Evolutionary conservation across 2,329 filamentous ascomycete species (phyloP), one percentile per base, ranked within the genome.

Genomic region (Talaromyces sp.): DNA sequence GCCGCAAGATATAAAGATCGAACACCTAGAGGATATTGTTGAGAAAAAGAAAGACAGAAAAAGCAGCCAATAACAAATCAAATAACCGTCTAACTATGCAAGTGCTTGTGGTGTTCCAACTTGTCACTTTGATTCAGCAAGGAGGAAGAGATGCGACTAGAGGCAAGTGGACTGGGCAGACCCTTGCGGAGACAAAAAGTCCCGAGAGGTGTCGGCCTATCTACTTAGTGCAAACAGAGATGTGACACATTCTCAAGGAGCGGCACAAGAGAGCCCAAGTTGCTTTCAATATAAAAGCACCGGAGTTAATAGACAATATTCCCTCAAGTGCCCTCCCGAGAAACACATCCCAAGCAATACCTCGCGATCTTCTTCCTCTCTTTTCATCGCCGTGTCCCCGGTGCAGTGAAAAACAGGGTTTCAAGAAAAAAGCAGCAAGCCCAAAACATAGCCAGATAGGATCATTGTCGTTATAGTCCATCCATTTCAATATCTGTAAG

Each of bases 401-500:
- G 27, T 18, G n/a, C 44, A 16, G 9, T 28, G 8, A 52, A 52
- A 59, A 28, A 56, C 52, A 63, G 36, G 7, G 51, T 12, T 12
- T 50, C 9, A 56, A 36, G 27, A 51, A 51, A 16, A 18, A 28
- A 42, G 23, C 47, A 34, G 28, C 44, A 53, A 53, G 27, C 23
- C 31, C 56, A 65, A 64, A 23, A 72, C 58, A 56, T 60, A 57
- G 51, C 50, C 59, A 16, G 34, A 47, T 18, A 51, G 14, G 7
- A 30, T 42, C 12, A 28, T 52, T 47, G 47, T 71, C 18, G 51
- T 83, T 78, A 85, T 78, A 79, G 76, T 74, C 85, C 83, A 69
- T 80, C 81, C 83, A 85, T 85, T 75, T 85, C 81, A 75, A 85
- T 78, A 77, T 86, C 83, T 76, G 81, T 82, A 80, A 85, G 84